A percentile compares a stretch with the other conserved stretches of the same genome.
Conservation (phyloP, 495 filamentous ascomycete species). For the Annulohypoxylon maeteangense region DNA sequence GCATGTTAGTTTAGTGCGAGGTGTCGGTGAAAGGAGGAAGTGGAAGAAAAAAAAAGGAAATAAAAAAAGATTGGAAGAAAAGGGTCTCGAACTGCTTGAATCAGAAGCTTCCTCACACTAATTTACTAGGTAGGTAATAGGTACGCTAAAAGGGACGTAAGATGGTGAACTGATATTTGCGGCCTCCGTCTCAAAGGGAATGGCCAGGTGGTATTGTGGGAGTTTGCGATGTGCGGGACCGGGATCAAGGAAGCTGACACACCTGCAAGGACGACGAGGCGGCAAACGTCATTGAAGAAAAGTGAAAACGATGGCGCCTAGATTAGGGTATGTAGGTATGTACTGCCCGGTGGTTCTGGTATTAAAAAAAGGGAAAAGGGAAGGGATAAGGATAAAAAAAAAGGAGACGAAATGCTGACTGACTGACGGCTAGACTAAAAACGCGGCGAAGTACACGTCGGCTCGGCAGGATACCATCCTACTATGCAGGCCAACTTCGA, state of each 20-base stretch:
- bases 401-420: conserved; percentile 21
- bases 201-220: conserved; percentile 37
- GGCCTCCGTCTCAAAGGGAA: conserved; percentile 19
- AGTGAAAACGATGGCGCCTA: conserved; percentile 25
- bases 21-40: conserved; percentile 22
- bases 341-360: no score
- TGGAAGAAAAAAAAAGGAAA: background rate
- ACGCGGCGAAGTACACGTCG: conserved; percentile 32
- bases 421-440: conserved; percentile 17
- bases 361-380: conserved; percentile 5
- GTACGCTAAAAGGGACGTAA: conserved; percentile 26
- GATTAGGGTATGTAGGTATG: background rate
- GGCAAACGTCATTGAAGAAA: conserved; percentile 34
- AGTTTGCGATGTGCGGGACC: conserved; percentile 26
- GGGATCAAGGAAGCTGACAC: conserved; percentile 40
- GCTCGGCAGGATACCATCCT: conserved; percentile 27
- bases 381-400: background rate
- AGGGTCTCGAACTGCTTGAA: conserved; percentile 8
- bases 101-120: conserved; percentile 14
- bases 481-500: conserved; percentile 34
- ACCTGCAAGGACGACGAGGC: conserved; percentile 17
- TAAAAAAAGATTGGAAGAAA: background rate
- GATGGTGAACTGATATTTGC: conserved; percentile 34
- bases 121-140: no score
- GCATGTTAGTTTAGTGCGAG: conserved; percentile 4